These are phyloP conservation scores for Asterionellopsis glacialis DNA, from an alignment of 108 stramenopile genomes.

Conservation along the genomic window DNA sequence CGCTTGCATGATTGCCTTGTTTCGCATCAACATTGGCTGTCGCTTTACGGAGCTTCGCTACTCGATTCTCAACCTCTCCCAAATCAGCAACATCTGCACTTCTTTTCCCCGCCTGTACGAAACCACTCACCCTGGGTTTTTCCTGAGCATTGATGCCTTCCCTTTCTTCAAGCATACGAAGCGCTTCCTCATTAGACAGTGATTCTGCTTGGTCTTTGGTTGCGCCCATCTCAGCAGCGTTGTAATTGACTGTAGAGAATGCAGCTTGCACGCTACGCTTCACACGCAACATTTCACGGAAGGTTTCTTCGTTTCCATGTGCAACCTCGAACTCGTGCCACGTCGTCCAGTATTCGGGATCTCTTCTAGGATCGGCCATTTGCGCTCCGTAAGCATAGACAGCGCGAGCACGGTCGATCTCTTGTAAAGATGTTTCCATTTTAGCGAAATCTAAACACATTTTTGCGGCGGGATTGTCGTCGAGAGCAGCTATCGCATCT, in stretches of 20 bases:
- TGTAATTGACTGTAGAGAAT: conserved; percentile 90
- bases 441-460: conserved; percentile 93
- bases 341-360: conserved; percentile 85
- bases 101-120: conserved; percentile 55
- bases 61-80: conserved; percentile 86
- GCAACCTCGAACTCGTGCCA: conserved; percentile 99
- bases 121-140: conserved; percentile 37
- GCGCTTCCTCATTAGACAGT: conserved; percentile 78
- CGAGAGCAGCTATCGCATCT: conserved; percentile 81
- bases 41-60: conserved; percentile 66
- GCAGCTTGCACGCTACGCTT: conserved; percentile 92
- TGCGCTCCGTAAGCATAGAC: conserved; percentile 89
- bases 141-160: conserved; percentile 64
- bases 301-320: conserved; percentile 98
- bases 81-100: conserved; percentile 58
- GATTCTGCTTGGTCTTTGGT: conserved; percentile 40
- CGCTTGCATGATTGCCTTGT: neutral
- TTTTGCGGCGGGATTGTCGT: conserved; percentile 67
- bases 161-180: conserved; percentile 72
- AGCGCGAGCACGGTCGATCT: conserved; percentile 94
- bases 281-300: conserved; percentile 93
- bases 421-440: conserved; percentile 90
- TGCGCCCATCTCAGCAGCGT: conserved; percentile 77
- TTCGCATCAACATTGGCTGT: conserved; percentile 18
- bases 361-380: conserved; percentile 89